These are phyloP conservation scores for Meripilus lineatus DNA, from an alignment of 1,284 basidiomycete genomes.

Conservation along the genomic window DNA sequence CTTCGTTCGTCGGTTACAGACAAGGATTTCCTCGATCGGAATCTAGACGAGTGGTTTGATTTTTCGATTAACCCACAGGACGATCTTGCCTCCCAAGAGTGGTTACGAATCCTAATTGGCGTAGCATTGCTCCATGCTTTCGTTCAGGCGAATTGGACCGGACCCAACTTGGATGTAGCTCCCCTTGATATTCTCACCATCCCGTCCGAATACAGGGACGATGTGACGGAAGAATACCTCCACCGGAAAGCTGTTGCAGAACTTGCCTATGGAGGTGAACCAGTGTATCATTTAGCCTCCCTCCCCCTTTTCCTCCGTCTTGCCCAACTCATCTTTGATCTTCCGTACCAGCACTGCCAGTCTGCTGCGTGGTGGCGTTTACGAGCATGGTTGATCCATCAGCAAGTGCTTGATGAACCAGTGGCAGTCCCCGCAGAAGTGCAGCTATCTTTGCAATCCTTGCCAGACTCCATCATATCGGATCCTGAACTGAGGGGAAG, in stretches of 20 bases:
- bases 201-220: slow-evolving; percentile 23
- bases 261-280: slow-evolving; percentile 87
- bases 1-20: slow-evolving; percentile 16
- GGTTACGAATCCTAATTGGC: slow-evolving; percentile 62
- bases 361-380: slow-evolving; percentile 77
- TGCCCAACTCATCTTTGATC: slow-evolving; percentile 66
- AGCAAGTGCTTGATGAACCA: slow-evolving; percentile 84
- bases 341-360: slow-evolving; percentile 41
- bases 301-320: slow-evolving; percentile 73
- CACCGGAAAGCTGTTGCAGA: slow-evolving; percentile 69
- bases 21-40: slow-evolving; percentile 26
- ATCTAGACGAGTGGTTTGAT: slow-evolving; percentile 31
- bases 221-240: slow-evolving; percentile 47
- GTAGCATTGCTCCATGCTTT: slow-evolving; percentile 86
- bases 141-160: slow-evolving; percentile 96
- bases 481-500: slow-evolving; percentile 68
- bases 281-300: slow-evolving; percentile 88
- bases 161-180: slow-evolving; percentile 75
- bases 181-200: slow-evolving; percentile 47
- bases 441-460: slow-evolving; percentile 42
- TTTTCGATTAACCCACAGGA: slow-evolving; percentile 21
- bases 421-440: slow-evolving; percentile 54
- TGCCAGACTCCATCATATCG: slow-evolving; percentile 33
- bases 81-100: slow-evolving; percentile 34
- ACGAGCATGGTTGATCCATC: slow-evolving; percentile 71